Evolutionary conservation across 495 filamentous ascomycete genomes (phyloP), one percentile per base, ranked within the genome.

Genomic region (Pyrenula aspistea): DNA sequence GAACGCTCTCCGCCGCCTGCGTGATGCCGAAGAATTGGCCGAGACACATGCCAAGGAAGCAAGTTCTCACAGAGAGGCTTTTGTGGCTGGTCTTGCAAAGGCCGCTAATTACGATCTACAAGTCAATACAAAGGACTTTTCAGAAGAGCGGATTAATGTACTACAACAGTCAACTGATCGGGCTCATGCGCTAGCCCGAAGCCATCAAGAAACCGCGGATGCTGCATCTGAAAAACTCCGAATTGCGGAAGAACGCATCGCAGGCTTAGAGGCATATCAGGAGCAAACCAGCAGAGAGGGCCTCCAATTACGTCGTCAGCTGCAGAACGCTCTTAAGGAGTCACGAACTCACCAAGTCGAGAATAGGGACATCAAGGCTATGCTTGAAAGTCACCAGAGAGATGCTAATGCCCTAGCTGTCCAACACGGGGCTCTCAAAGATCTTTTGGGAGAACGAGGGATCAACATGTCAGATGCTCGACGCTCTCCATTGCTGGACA

Each of bases 271-370:
- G 70, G 88, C 88, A 1, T 95, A 96, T 66, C 93, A 99, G 71
- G 92, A 96, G 64, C 93, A 99, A 72, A 83, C 91, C 2, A 96
- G 91, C 66, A 78, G 93, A 31, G 93, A 99, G 68, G 87, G 89
- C 31, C 80, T 99, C 56, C 81, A 85, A 25, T 85, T 96, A 49
- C 85, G 94, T 25, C 83, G 91, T 67, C 91, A 95, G 63, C 79
- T 99, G 55, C 91, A 96, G 66, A 77, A 80, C 25, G 83, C 86
- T 1, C 75, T 93, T 61, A 85, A 83, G 60, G 91, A 99, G 49
- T 81, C 82, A 49, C 89, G 94, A 63, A 74, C 76, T 1, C 74
- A 89, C 12, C 86, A 89, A 52, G 77, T 86, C 4, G 78, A 86
- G 58, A 91, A 89, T 63, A 76, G 83, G 22, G 90, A 95, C 21